Percentiles rank a stretch among this genome's conserved stretches.
These are phyloP conservation scores for Cyclostephanos tholiformis DNA, from an alignment of 108 stramenopile genomes.

Conservation along the genomic window DNA sequence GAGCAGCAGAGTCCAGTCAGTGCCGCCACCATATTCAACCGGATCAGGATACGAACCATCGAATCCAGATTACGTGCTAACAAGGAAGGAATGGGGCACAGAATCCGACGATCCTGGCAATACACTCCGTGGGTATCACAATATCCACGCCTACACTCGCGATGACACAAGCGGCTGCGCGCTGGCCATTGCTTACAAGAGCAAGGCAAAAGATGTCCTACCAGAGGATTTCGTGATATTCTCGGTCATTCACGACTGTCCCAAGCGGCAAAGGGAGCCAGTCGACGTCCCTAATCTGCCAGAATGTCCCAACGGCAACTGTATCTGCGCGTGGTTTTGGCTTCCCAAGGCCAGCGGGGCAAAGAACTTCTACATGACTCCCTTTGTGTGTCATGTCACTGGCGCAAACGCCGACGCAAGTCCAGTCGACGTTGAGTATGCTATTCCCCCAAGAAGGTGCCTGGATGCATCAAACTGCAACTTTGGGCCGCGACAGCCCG, in stretches of 20 bases:
- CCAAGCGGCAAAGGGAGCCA: background rate
- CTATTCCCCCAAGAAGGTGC: background rate
- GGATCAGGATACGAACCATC: background rate
- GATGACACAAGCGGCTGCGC: conserved; percentile 6
- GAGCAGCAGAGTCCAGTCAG: background rate
- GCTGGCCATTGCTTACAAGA: conserved; percentile 5
- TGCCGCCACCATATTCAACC: background rate
- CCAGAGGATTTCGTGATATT: background rate
- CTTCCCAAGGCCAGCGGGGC: background rate
- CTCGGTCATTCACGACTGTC: background rate
- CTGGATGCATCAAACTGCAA: background rate
- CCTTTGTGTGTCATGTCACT: background rate
- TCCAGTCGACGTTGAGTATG: background rate
- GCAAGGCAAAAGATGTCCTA: background rate
- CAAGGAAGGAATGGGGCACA: background rate
- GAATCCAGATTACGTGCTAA: conserved; percentile 3
- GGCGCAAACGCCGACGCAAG: background rate
- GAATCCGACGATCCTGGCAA: background rate
- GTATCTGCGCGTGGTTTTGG: conserved; percentile 10
- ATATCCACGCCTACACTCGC: conserved; percentile 6
- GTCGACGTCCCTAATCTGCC: conserved; percentile 2
- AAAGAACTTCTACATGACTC: conserved; percentile 10
- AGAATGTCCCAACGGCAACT: conserved; percentile 3
- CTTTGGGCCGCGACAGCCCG: conserved; percentile 1
- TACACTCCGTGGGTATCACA: background rate